Conservation (phyloP, 2,329 filamentous ascomycete species). For the Erysiphe neolycopersici region DNA sequence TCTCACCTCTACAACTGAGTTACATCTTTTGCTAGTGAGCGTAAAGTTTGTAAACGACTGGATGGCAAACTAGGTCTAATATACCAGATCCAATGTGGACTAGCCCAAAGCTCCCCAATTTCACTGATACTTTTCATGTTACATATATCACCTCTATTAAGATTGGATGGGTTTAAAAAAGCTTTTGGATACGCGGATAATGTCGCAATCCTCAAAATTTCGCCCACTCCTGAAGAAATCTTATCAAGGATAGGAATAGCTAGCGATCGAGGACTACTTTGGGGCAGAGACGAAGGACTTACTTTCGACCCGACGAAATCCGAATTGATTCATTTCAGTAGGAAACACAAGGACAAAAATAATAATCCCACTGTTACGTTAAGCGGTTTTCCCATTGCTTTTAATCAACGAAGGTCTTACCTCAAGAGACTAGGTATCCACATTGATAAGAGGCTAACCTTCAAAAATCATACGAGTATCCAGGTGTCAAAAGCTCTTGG, state of each 20-base stretch:
- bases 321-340: not conserved
- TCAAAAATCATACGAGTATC: too few species aligned
- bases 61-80: not conserved
- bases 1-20: not conserved
- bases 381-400: too few species aligned
- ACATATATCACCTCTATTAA: not conserved
- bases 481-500: too few species aligned
- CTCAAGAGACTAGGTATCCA: too few species aligned
- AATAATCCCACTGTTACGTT: too few species aligned
- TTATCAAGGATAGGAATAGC: not conserved
- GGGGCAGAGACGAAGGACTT: not conserved
- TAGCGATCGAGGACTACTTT: not conserved
- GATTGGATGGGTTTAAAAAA: not conserved
- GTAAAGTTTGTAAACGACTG: not conserved
- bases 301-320: not conserved
- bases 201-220: not conserved
- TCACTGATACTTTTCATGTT: not conserved
- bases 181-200: not conserved
- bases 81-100: not conserved
- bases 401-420: too few species aligned
- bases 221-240: not conserved
- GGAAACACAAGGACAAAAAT: too few species aligned
- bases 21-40: not conserved
- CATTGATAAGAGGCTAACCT: too few species aligned
- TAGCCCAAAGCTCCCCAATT: not conserved